These are phyloP conservation scores for Pseudogymnoascus sp. DNA, from an alignment of 2,329 filamentous ascomycete genomes.

Conservation along the genomic window DNA sequence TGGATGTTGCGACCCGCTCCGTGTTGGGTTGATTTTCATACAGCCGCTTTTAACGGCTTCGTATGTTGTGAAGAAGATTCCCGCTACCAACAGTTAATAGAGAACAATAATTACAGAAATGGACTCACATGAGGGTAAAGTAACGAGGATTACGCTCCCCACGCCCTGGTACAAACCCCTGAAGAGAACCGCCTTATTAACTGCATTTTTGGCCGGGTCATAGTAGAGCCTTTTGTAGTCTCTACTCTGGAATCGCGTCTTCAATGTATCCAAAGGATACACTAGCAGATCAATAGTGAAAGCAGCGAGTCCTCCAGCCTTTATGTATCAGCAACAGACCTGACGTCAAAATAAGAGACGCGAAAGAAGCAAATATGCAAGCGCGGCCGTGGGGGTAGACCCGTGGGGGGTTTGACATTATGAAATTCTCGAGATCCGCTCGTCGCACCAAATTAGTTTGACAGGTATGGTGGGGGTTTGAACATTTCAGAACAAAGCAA, in stretches of 20 bases:
- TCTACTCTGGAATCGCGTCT: slow-evolving; percentile 75
- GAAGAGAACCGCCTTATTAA: slow-evolving; percentile 51
- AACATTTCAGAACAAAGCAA: not conserved
- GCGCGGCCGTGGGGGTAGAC: not conserved
- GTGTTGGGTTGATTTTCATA: slow-evolving; percentile 40
- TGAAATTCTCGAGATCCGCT: slow-evolving; percentile 6
- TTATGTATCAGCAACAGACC: slow-evolving; percentile 12
- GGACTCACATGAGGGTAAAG: slow-evolving; percentile 69
- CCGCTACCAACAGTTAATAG: slow-evolving; percentile 45
- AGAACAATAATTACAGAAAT: not conserved
- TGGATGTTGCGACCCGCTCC: slow-evolving; percentile 48
- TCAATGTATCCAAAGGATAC: slow-evolving; percentile 84
- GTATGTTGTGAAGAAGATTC: slow-evolving; percentile 86
- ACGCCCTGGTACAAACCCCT: slow-evolving; percentile 81
- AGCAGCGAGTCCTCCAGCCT: slow-evolving; percentile 81
- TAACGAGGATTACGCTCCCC: slow-evolving; percentile 76
- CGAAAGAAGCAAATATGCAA: slow-evolving; percentile 7
- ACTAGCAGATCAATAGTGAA: slow-evolving; percentile 82
- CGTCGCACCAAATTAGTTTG: not conserved
- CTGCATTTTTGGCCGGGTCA: slow-evolving; percentile 45
- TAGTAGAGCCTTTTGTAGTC: slow-evolving; percentile 64
- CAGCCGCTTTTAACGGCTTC: slow-evolving; percentile 66
- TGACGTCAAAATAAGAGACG: slow-evolving; percentile 8
- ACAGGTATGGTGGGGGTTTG: not conserved
- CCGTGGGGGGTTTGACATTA: not conserved